Percentiles rank a stretch among this genome's conserved stretches.
These are phyloP conservation scores for Leishmania mexicana DNA, from an alignment of 208 protist species.

Conservation along the genomic window DNA sequence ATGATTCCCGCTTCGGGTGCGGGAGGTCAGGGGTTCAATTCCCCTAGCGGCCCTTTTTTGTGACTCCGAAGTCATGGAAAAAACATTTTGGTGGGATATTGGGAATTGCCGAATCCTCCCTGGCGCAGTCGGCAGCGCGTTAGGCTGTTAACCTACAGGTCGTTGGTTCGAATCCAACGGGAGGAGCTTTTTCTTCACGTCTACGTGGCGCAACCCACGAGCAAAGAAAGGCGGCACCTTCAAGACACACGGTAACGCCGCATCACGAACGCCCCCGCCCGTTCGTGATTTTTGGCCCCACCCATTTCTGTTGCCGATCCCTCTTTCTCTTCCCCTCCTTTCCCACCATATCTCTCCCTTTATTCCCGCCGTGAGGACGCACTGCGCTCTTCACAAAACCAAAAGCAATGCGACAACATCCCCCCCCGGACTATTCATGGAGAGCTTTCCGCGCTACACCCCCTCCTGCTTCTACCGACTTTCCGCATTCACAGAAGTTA, in stretches of 20 bases:
- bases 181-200: conserved; percentile 76
- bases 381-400: no score
- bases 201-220: no score
- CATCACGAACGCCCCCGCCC: no score
- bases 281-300: no score
- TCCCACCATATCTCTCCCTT: background rate
- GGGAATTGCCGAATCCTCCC: conserved; percentile 53
- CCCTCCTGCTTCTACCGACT: background rate
- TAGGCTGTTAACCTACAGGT: conserved; percentile 97
- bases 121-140: conserved; percentile 95
- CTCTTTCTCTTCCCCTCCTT: no score
- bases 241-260: no score
- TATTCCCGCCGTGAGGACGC: background rate
- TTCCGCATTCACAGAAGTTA: background rate
- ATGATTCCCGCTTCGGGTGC: conserved; percentile 45
- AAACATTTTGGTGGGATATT: no score
- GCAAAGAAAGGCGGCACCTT: no score
- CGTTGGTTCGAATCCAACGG: conserved; percentile 95
- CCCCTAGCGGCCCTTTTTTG: conserved; percentile 6
- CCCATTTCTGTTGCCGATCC: no score
- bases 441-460: no score
- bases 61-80: no score
- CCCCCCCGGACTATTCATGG: background rate
- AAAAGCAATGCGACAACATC: no score
- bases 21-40: conserved; percentile 87